Base-by-base conservation (phyloP, 495 filamentous ascomycete species). In the Corynascus novoguineensis region DNA sequence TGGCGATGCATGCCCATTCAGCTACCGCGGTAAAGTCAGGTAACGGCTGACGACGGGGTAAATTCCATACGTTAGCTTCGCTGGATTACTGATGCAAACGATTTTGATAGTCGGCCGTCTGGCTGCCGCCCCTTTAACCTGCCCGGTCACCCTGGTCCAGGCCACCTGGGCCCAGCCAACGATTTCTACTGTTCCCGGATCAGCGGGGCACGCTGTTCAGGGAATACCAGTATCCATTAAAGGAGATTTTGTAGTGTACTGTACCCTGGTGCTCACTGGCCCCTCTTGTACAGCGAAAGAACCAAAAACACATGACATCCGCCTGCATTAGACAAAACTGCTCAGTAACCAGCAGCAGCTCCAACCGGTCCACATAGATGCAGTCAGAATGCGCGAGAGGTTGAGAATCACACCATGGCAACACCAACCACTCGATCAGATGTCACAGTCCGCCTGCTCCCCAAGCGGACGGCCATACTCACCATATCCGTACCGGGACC, bases 401-500 rank as follows among this genome's bases (percentile, higher is more conserved):
- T 8, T 41, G 10, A 41, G n/a, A 4, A 17, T 41, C 7, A 21
- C n/a, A n/a, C 37, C 37, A 9, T 45, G 38, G 25, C n/a, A 34
- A 28, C 38, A 12, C 38, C 51, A 32, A 29, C 27, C 51, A 15
- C 51, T 45, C 27, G 38, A 21, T 4, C 17, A 34, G 38, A 24
- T 42, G 14, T 4, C 41, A 38, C 4, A 34, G 25, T 15, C 31
- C 15, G 29, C 29, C 22, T 8, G 17, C 9, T 55, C 29, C 3
- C 53, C 41, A 1, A 10, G 19, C 10, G 41, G 53, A 5, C 8
- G 53, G 6, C 41, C 41, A 15, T 47, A 46, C 29, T 55, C 41
- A 1, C 41, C 53, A 11, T 55, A 45, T 25, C 53, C 53, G 2
- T 47, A 55, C 31, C 53, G 52, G 15, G 40, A 45, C 12, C 42